Conservation (phyloP, 768 basidiomycete species). For the Lactifluus pinguis region DNA sequence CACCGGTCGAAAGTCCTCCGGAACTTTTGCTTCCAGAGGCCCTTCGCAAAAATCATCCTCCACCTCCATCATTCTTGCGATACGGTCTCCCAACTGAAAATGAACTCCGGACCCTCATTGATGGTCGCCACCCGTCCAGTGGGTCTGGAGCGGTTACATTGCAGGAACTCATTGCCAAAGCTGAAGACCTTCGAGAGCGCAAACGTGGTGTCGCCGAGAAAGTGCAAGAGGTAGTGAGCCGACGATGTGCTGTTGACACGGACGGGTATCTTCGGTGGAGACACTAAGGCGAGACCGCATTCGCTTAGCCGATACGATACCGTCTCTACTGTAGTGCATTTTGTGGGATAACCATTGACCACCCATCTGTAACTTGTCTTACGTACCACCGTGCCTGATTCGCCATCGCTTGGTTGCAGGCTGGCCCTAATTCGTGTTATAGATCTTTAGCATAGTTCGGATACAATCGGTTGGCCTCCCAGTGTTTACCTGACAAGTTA, state of each 20-base stretch:
- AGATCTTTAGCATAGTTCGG: neutral
- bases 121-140: constrained; percentile 51
- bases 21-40: constrained; percentile 22
- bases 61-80: constrained; percentile 23
- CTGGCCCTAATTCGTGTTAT: neutral
- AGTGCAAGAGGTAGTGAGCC: constrained; percentile 62
- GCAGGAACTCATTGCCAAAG: constrained; percentile 54
- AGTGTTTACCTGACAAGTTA: neutral
- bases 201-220: constrained; percentile 65
- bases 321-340: neutral
- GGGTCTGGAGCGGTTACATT: constrained; percentile 52
- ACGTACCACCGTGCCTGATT: neutral
- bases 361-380: neutral
- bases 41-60: constrained; percentile 21
- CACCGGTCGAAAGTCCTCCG: constrained; percentile 32
- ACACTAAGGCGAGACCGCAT: constrained; percentile 24
- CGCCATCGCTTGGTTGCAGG: neutral
- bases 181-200: constrained; percentile 37
- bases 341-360: neutral
- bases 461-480: neutral
- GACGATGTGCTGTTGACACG: constrained; percentile 54
- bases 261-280: constrained; percentile 53
- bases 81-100: constrained; percentile 70
- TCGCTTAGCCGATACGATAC: no score
- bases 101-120: constrained; percentile 59